Evolutionary conservation across 2,329 filamentous ascomycete species (phyloP).

Genomic region (Gaeumannomyces sp.): DNA sequence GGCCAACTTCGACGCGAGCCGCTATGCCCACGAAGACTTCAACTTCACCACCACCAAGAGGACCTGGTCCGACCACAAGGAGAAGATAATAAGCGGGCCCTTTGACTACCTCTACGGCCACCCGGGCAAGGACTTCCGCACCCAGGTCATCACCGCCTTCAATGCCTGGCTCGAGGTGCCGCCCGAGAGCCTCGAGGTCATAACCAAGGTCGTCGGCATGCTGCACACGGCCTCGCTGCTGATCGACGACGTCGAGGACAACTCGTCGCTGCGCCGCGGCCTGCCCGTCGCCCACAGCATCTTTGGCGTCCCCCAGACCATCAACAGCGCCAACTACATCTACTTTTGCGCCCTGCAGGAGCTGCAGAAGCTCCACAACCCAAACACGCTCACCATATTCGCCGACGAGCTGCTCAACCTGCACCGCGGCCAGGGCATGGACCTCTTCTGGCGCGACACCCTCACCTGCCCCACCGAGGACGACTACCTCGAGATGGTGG

Average conservation of each 20-base stretch:
- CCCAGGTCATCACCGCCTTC: constrained; percentile 74
- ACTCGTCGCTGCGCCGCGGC: constrained; percentile 66
- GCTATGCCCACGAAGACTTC: constrained; percentile 50
- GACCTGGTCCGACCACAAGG: constrained; percentile 68
- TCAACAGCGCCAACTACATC: constrained; percentile 86
- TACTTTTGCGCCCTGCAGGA: constrained; percentile 78
- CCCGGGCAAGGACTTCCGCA: constrained; percentile 79
- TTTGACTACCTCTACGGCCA: constrained; percentile 75
- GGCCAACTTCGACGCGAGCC: constrained; percentile 40
- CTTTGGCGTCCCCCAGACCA: constrained; percentile 80
- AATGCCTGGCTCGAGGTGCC: constrained; percentile 76
- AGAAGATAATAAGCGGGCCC: constrained; percentile 69
- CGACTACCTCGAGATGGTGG: constrained; percentile 91
- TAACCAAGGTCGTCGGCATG: constrained; percentile 77
- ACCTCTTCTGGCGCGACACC: constrained; percentile 83
- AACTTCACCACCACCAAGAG: constrained; percentile 41
- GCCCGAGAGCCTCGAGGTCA: constrained; percentile 59
- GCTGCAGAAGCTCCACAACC: constrained; percentile 62
- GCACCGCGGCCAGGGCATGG: constrained; percentile 84
- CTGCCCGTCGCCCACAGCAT: constrained; percentile 78
- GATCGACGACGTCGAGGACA: constrained; percentile 82
- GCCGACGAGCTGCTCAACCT: constrained; percentile 79
- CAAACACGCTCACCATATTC: constrained; percentile 62
- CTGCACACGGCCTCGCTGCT: constrained; percentile 78
- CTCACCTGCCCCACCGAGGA: constrained; percentile 79